Base-by-base conservation (phyloP, 805 yeast species). In the Saccharomyces paradoxus region DNA sequence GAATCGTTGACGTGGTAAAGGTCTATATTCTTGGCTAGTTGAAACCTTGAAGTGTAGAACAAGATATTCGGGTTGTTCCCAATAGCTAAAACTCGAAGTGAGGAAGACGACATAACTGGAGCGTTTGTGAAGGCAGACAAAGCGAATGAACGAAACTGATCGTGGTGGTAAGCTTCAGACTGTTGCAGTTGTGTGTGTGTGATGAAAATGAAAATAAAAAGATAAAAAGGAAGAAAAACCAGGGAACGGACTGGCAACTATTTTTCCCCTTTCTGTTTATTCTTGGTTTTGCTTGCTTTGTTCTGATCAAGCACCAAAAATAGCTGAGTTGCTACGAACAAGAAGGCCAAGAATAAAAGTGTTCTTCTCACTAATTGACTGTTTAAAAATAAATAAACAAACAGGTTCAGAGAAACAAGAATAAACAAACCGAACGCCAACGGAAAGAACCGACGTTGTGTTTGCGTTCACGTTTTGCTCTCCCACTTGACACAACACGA, bases 11-110 rank as follows among this genome's bases (percentile, higher is more conserved):
- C 65, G 53, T 68, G 70, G 46, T 59, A 65, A 14, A 69, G 55
- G n/a, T 62, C 67, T n/a, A 68, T 69, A 52, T 70, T 64, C 53
- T 67, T 67, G n/a, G 73, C 70, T 47, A 66, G 51, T 54, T 68
- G 71, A 48, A 69, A 67, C 37, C 73, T 59, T 49, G 71, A 67
- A 1, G 71, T 60, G 49, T 64, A 67, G 46, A 69, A 53, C 50
- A 64, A 46, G 26, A 68, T 59, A 55, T 67, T 68, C 21, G 71
- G 66, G 51, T 67, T 63, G 41, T 65, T 58, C 41, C 73, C 71
- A 30, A 63, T 55, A 21, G 62, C 56, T 54, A 69, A 52, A 10
- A 69, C 72, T 53, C 63, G 62, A 47, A 69, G 56, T 44, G 60
- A 53, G n/a, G 64, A 57, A 13, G 67, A 59, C 22, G 66, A 59